Conservation (phyloP, 169 alveolate species). For the Plasmodium gaboni region DNA sequence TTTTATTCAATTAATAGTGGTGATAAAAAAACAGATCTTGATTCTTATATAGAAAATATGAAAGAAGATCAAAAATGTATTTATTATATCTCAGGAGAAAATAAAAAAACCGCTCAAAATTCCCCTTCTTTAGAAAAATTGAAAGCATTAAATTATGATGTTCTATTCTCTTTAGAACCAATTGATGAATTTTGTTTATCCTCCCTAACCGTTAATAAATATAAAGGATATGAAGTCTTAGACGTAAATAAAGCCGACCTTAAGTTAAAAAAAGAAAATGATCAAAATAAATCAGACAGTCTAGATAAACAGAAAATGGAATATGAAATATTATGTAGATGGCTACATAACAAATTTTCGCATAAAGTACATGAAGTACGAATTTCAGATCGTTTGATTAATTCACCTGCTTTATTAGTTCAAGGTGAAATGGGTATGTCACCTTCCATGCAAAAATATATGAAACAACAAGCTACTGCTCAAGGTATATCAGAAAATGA, state of each 20-base stretch:
- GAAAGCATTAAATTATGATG: conserved; percentile 94
- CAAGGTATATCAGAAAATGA: conserved; percentile 93
- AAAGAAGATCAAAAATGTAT: conserved; percentile 94
- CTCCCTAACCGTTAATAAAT: conserved; percentile 91
- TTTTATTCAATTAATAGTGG: conserved; percentile 91
- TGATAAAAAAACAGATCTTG: conserved; percentile 89
- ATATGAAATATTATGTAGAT: conserved; percentile 92
- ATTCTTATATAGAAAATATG: conserved; percentile 94
- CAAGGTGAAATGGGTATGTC: conserved; percentile 96
- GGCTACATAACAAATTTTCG: conserved; percentile 91
- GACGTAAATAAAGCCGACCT: conserved; percentile 96
- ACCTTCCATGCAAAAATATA: conserved; percentile 97
- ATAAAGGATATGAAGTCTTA: conserved; percentile 92
- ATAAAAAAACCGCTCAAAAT: conserved; percentile 90
- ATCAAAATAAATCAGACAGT: conserved; percentile 75
- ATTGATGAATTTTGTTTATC: conserved; percentile 97
- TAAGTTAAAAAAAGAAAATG: conserved; percentile 90
- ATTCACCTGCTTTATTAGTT: conserved; percentile 94
- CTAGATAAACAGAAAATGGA: conserved; percentile 83
- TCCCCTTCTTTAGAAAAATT: conserved; percentile 96
- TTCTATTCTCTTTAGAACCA: conserved; percentile 95
- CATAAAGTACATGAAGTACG: conserved; percentile 92
- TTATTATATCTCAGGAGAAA: conserved; percentile 96
- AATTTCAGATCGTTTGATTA: conserved; percentile 92
- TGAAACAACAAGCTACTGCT: conserved; percentile 96